These are phyloP conservation scores for Plenodomus lindquistii DNA, from an alignment of 2,329 filamentous ascomycete genomes.

Conservation along the genomic window DNA sequence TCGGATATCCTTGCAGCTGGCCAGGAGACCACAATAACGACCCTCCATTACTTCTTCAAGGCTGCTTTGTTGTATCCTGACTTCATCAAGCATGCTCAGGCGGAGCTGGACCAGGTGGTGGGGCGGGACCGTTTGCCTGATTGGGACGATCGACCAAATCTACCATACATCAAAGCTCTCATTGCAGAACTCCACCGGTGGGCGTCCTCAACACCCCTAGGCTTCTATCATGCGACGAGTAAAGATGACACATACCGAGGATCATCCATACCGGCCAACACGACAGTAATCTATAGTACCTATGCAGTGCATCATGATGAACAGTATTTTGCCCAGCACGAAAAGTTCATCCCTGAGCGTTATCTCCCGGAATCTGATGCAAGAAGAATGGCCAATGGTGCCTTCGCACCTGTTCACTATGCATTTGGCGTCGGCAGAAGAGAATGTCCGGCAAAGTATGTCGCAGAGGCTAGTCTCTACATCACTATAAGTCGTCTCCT, in stretches of 20 bases:
- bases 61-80: constrained; percentile 5
- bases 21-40: neutral
- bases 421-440: neutral
- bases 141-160: constrained; percentile 4
- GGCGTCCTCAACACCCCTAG: constrained; percentile 34
- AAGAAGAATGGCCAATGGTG: constrained; percentile 1
- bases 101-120: constrained; percentile 3
- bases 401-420: constrained; percentile 1
- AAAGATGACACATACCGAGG: constrained; percentile 52
- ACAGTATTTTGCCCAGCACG: constrained; percentile 1
- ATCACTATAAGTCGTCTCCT: neutral
- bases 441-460: neutral
- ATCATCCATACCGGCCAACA: constrained; percentile 50
- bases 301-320: constrained; percentile 1
- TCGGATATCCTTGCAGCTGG: constrained; percentile 1
- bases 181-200: constrained; percentile 5
- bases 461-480: constrained; percentile 1
- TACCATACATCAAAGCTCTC: constrained; percentile 5
- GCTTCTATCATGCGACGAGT: constrained; percentile 48
- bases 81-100: constrained; percentile 3
- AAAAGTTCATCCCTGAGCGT: constrained; percentile 1
- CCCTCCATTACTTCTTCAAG: constrained; percentile 10
- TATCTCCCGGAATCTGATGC: constrained; percentile 1
- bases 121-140: constrained; percentile 1
- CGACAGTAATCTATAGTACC: constrained; percentile 34